Base-by-base conservation (phyloP, 306 rosid genomes). In the Hippophae rhamnoides region DNA sequence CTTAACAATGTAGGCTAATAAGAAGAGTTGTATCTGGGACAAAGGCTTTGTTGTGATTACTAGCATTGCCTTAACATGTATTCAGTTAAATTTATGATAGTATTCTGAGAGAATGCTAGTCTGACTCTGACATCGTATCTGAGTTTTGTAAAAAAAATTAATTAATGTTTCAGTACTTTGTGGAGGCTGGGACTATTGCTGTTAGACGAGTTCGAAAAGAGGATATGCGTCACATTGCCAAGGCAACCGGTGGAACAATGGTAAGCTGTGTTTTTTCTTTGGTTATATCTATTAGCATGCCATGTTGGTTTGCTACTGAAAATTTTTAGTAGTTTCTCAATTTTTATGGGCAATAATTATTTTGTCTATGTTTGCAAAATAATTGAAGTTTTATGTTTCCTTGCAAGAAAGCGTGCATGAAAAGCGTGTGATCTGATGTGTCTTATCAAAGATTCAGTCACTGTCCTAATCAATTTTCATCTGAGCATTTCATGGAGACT, bases 211-310 rank as follows among this genome's bases (percentile, higher is more conserved):
- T 93, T 52, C 76, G 78, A 62, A 93, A 88, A 70, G 99, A 93
- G 73, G 95, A 93, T 68, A 93, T 93, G 94, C 99, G 97, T 49
- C 99, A 93, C 70, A 95, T 93, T 70, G 97, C 99, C 56, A 93
- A 93, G 81, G 97, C 99, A 47, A 93, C 99, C 27, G 94, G 99
- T 62, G 99, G 95, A 60, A 88, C 99, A 5, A 7, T 88, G 99
- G 99, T 93, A 78, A 59, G 64, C 60, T 52, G 52, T 46, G 70
- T 40, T 52, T 49, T 43, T 62, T 25, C 31, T 51, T 25, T 27
- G 10, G 55, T 67, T 25, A 6, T 47, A 48, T 13, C n/a, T 18
- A 27, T 23, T 49, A 23, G 61, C 18, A 14, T 13, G 26, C 50
- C 18, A 25, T 47, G 45, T 25, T 52, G 3, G 41, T 47, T 23